These are phyloP conservation scores for Guyanaporus albipodus DNA, from an alignment of 768 basidiomycete species.

Conservation along the genomic window DNA sequence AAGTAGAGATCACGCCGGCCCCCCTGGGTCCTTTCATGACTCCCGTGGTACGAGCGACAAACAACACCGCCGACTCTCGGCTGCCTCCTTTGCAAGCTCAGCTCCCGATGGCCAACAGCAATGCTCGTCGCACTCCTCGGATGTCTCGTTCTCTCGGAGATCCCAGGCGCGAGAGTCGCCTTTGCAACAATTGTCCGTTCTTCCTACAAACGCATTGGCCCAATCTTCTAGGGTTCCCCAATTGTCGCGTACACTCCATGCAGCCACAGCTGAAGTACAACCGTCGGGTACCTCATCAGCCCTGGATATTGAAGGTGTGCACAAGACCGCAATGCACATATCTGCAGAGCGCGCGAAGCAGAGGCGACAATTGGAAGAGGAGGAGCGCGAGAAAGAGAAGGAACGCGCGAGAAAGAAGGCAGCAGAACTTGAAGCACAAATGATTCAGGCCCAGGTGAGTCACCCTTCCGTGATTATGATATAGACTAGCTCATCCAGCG, in stretches of 20 bases:
- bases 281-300: constrained; percentile 22
- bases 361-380: constrained; percentile 78
- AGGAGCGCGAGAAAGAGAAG: constrained; percentile 71
- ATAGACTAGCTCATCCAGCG: constrained; percentile 3
- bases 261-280: constrained; percentile 36
- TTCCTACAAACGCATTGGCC: constrained; percentile 12
- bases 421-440: constrained; percentile 65
- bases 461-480: constrained; percentile 5
- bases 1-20: constrained; percentile 14
- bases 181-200: constrained; percentile 31
- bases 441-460: constrained; percentile 37
- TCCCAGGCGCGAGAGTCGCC: constrained; percentile 45
- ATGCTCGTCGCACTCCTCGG: constrained; percentile 19
- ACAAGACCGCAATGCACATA: constrained; percentile 75
- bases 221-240: constrained; percentile 30
- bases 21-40: constrained; percentile 15
- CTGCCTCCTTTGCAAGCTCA: constrained; percentile 20
- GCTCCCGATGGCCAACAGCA: constrained; percentile 18
- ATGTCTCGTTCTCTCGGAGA: constrained; percentile 23
- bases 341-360: constrained; percentile 82
- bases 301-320: constrained; percentile 58
- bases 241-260: constrained; percentile 43
- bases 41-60: constrained; percentile 15
- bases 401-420: constrained; percentile 82
- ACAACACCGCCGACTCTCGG: constrained; percentile 23